Conservation (phyloP, 129 eudicot species). For the Tanacetum coccineum region DNA sequence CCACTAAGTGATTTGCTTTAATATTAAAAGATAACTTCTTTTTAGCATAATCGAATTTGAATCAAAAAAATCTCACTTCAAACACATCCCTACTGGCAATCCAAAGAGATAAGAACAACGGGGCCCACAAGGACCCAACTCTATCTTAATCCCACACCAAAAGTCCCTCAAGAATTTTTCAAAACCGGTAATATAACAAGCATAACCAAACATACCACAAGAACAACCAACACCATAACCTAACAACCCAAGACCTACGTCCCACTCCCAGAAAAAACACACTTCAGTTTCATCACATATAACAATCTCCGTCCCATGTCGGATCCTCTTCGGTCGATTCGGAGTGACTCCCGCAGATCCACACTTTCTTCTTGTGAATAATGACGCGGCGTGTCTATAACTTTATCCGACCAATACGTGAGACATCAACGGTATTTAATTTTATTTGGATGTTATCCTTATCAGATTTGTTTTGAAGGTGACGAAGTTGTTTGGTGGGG, state of each 20-base stretch:
- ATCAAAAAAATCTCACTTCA: no score
- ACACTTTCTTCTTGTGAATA: no score
- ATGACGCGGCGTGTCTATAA: conserved; percentile 74
- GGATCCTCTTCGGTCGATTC: conserved; percentile 55
- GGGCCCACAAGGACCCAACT: conserved; percentile 99
- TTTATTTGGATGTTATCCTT: no score
- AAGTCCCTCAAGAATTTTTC: conserved; percentile 81
- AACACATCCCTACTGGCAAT: conserved; percentile 76
- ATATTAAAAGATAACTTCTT: no score
- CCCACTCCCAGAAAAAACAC: conserved; percentile 31
- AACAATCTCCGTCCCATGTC: conserved; percentile 65
- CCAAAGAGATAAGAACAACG: conserved; percentile 91
- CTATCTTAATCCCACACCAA: conserved; percentile 75
- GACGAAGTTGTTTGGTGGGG: no score
- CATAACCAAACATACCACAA: conserved; percentile 55
- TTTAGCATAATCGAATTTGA: no score
- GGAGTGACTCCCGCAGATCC: no score
- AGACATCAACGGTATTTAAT: no score
- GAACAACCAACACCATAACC: conserved; percentile 38
- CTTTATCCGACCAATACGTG: conserved; percentile 74
- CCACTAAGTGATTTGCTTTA: no score
- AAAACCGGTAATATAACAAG: conserved; percentile 66
- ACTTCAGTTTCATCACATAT: conserved; percentile 39
- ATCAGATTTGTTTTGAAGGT: no score
- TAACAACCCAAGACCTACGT: conserved; percentile 54